Evolutionary conservation across 129 eudicot genomes (phyloP).

Genomic region (Pulicaria dysenterica): DNA sequence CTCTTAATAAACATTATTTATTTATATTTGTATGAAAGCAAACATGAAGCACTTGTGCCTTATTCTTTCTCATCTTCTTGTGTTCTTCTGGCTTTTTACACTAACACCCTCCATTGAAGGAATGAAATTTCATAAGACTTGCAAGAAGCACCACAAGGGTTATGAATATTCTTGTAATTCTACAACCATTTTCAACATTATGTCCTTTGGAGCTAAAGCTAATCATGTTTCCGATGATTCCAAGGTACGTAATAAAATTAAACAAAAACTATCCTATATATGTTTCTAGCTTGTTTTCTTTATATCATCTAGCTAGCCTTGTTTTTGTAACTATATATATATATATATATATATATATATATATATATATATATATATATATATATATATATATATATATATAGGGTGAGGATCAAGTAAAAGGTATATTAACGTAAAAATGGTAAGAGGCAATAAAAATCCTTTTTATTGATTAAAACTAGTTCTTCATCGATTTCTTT

Average conservation of each 20-base stretch:
- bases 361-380: no score
- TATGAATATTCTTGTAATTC: constrained; percentile 27
- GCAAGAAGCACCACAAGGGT: constrained; percentile 36
- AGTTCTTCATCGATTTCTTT: no score
- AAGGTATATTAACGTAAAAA: no score
- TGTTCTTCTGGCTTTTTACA: constrained; percentile 22
- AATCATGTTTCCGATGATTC: constrained; percentile 85
- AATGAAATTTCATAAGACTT: constrained; percentile 34
- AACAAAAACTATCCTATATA: not conserved
- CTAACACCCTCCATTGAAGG: constrained; percentile 26
- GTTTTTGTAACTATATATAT: no score
- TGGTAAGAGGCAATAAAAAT: no score
- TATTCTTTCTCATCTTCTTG: constrained; percentile 22
- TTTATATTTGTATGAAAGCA: constrained; percentile 8
- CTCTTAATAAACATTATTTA: no score
- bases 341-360: no score
- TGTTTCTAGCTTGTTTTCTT: not conserved
- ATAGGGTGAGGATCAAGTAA: no score
- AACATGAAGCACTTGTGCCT: constrained; percentile 31
- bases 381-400: no score
- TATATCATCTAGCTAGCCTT: not conserved
- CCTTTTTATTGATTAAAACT: no score
- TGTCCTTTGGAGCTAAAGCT: constrained; percentile 85
- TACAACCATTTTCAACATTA: constrained; percentile 42
- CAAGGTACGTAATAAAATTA: constrained; percentile 54